Evolutionary conservation across 2,329 filamentous ascomycete species (phyloP), one percentile per base, ranked within the genome.

Genomic region (Fusarium tricinctum): DNA sequence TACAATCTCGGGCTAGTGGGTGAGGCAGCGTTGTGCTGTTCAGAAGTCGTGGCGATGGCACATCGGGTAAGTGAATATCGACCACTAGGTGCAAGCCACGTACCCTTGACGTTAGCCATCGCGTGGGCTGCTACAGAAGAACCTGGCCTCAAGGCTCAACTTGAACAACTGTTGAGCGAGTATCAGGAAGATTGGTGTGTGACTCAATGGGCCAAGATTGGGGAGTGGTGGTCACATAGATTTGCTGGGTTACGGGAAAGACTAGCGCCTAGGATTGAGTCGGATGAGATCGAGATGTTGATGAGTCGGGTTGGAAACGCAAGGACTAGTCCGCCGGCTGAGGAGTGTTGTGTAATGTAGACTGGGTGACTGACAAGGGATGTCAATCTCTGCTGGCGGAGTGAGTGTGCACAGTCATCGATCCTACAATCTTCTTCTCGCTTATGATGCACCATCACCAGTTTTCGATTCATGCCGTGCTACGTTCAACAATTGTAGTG

Each of bases 51-150:
- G 1, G 35, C 45, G 4, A 55, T 71, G 44, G 68, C 68, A 0
- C 43, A 58, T 1, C 28, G 55, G 2, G 55, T 69, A 10, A 66
- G 46, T 2, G 49, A 49, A 10, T 71, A 66, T 15, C 33, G 68
- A 6, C 68, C 68, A 0, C 47, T 71, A 0, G 68, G 68, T 0
- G 68, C 68, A 20, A 71, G 68, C 8, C 62, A 69, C 13, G 57
- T 71, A 2, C 68, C 68, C 1, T 9, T 71, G n/a, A 66, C 65
- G 0, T 20, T 71, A 0, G 35, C 64, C 8, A 63, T 71, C 3
- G 68, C 63, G 1, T 71, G 68, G 68, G 68, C 65, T 15, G 60
- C 60, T 6, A 69, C 61, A 2, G 68, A 71, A 3, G 68, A 71
- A 6, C 57, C 62, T 3, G 47, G 32, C 5, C 55, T 71, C n/a